Evolutionary conservation across 495 filamentous ascomycete species (phyloP), one percentile per base, ranked within the genome.

Genomic region (Aspergillus kassunensis): DNA sequence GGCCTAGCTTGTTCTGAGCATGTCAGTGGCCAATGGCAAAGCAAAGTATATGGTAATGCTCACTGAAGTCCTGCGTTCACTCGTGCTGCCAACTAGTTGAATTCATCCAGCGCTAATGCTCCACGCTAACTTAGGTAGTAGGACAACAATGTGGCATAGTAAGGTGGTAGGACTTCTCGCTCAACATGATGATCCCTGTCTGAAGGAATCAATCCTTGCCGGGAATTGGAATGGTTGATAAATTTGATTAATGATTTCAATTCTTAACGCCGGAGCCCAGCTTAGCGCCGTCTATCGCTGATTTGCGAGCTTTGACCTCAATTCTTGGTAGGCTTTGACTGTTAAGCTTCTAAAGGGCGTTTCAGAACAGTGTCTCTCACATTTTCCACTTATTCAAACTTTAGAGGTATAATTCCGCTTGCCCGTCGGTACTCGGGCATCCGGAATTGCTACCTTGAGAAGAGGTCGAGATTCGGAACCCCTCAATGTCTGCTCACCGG

Each of bases 151-250:
- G 24, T 21, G 36, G 37, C 42, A 45, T n/a, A 16, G 9, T 12
- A 4, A 13, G 18, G 16, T 16, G 20, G 16, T 31, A 49, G 18
- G 31, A 48, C 24, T 42, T n/a, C 20, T 23, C 23, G 44, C 10
- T 25, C 35, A 31, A 31, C 18, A 45, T 24, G 46, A 45, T 39
- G 24, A 55, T 55, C 39, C 39, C 46, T 44, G 45, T 33, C 29
- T 15, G 27, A 39, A 47, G 51, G 33, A 54, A 42, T 21, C 13
- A 39, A 48, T 43, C 27, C 44, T 48, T 34, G 35, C 36, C 37
- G 27, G 11, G 31, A 27, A 45, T 30, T 49, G 36, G 10, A 49
- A 35, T 24, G 13, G 36, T 20, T 42, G 15, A 16, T 18, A 30
- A 44, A 30, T 39, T 20, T 42, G 15, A 16, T 18, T 44, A 44